Evolutionary conservation across 2,329 filamentous ascomycete genomes (phyloP), one percentile per base, ranked within the genome.

Genomic region (Microascus cirrosus): DNA sequence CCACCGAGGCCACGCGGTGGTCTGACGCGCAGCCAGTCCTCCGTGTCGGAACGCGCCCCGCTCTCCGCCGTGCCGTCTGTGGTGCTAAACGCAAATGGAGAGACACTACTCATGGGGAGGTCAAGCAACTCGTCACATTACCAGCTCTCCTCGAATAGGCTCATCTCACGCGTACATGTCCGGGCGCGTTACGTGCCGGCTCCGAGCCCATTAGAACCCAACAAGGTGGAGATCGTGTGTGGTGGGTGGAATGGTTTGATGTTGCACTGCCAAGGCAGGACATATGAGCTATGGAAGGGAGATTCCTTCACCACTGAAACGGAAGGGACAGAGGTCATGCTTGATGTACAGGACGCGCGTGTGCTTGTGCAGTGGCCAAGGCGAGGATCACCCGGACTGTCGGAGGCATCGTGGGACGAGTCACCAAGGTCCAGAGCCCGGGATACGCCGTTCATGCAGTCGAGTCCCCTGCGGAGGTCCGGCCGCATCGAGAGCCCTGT

Each of bases 51-150:
- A 65, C 87, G 94, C 66, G 84, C 84, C 65, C 94, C 94, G 48
- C 80, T 99, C 56, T 86, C 86, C 56, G 82, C 87, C 55, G 85
- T 99, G 55, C 90, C 91, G n/a, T 84, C 85, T 24, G 78, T 97
- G 62, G 83, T 89, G 69, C 82, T 97, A 20, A 85, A 86, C 58
- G 86, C 85, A 63, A 90, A 88, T 72, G 92, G 93, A 62, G 89
- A 95, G 65, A 76, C 84, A 15, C 74, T 96, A 36, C 80, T 87
- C 61, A 94, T 99, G 87, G 94, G 94, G 62, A 84, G 94, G 63
- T 96, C 92, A 6, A 96, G 90, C 74, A 93, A 90, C 72, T 95
- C 92, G 15, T 95, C 91, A n/a, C 85, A 96, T 68, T 94, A 93
- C 70, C 93, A 96, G 73, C 81, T 99, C 15, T 94, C 94, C 28